Percentiles rank a stretch among this genome's conserved stretches.
Evolutionary conservation across 768 basidiomycete species (phyloP).

Genomic region (Tulasnella calospora): DNA sequence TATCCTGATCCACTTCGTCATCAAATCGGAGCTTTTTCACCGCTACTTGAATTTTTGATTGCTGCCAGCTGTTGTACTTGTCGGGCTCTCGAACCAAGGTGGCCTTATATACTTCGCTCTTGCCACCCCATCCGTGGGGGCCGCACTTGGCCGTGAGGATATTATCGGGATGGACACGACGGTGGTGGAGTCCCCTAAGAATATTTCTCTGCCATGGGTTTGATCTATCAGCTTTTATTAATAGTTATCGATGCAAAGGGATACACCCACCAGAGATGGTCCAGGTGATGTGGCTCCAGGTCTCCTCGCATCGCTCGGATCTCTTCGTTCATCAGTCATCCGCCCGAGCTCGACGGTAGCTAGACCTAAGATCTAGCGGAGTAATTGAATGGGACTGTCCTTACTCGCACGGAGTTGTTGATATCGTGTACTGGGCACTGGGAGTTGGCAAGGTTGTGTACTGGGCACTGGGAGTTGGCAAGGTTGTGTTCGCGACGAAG

Average conservation of each 20-base stretch:
- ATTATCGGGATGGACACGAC: neutral
- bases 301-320: too few relatives aligned
- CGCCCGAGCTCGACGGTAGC: neutral
- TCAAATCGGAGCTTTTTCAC: neutral
- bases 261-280: neutral
- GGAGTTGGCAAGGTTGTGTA: too few relatives aligned
- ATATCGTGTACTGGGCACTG: too few relatives aligned
- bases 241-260: neutral
- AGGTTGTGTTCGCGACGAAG: too few relatives aligned
- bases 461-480: too few relatives aligned
- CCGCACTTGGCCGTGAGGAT: neutral
- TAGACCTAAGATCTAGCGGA: neutral
- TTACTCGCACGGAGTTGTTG: too few relatives aligned
- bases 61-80: neutral
- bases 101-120: neutral
- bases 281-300: too few relatives aligned
- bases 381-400: neutral
- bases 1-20: neutral
- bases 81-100: neutral
- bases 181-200: neutral
- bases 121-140: neutral
- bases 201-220: neutral
- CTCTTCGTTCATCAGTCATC: too few relatives aligned
- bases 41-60: neutral
- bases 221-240: neutral